Conservation (phyloP, 139 green algal species). For the Marvania coccoides region DNA sequence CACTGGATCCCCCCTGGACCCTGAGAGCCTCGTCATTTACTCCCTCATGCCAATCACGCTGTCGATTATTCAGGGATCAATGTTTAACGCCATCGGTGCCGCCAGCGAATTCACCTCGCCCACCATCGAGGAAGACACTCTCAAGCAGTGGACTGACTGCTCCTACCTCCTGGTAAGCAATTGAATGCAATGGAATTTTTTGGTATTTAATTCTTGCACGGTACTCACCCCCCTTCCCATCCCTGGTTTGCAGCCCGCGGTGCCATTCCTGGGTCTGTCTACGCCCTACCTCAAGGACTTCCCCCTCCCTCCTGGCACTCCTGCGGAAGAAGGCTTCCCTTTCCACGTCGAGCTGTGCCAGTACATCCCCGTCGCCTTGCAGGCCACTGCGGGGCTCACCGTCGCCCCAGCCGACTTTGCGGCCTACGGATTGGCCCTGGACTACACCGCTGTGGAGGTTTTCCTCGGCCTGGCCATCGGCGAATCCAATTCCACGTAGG, state of each 20-base stretch:
- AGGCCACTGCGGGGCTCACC: not conserved
- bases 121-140: not conserved
- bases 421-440: not conserved
- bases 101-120: not conserved
- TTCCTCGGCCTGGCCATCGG: not conserved
- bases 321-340: constrained; percentile 1
- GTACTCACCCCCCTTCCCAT: not conserved
- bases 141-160: constrained; percentile 7
- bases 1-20: not conserved
- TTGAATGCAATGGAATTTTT: not conserved
- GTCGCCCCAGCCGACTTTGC: not conserved
- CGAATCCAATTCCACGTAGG: not conserved
- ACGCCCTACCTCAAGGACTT: constrained; percentile 15
- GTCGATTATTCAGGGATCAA: not conserved
- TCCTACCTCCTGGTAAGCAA: not conserved
- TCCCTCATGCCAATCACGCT: constrained; percentile 1
- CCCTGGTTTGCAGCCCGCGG: not conserved
- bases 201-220: not conserved
- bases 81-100: not conserved
- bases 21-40: not conserved
- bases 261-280: not conserved
- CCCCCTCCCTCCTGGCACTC: not conserved
- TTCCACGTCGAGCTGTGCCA: constrained; percentile 9
- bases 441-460: not conserved
- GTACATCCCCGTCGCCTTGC: not conserved